Base-by-base conservation (phyloP, 192 early-diverging fungal genomes). In the Mortierella alpina region DNA sequence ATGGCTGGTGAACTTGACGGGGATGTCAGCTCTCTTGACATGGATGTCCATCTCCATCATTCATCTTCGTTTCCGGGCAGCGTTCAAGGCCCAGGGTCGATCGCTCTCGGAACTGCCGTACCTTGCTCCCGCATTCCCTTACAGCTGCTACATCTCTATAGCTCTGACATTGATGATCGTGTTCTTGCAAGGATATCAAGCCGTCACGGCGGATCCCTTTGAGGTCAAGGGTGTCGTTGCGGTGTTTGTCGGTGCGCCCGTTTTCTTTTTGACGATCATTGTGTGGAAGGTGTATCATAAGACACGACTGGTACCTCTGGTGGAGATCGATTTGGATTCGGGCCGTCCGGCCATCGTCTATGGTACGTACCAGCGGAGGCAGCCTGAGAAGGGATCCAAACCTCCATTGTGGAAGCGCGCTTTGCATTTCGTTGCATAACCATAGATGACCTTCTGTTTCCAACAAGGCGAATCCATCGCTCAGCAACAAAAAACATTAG, bases 61-160 rank as follows among this genome's bases (percentile, higher is more conserved):
- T 47, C 94, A 96, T 62, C 88, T 90, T 59, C 91, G 96, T n/a
- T 96, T 96, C 90, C 91, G 94, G 59, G 88, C 87, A 8, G 95
- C 96, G 2, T 91, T 91, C 56, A 70, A 89, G 22, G 86, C 84
- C 44, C 96, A 97, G 71, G 90, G 90, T 13, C 88, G 90, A 59
- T 69, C 84, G 10, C 60, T 93, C 20, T 68, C 77, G 6, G 83
- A 86, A 11, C 84, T 98, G 23, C 93, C 94, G 0, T 98, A 96
- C 73, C 68, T 82, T 18, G 91, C 96, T 0, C 89, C 91, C 1
- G 83, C 93, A 31, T 95, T 89, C 75, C 94, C 95, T 0, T 92
- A 87, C 67, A 91, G 91, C 13, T 91, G 91, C 45, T 87, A 92
- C 59, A 87, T 92, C 49, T 88, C 94, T 9, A 84, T 94, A 49